Percentiles rank a stretch among this genome's conserved stretches.
phyloP scores from a whole-genome alignment of 1,284 basidiomycete genomes.

The Moesziomyces parantarcticus region DNA sequence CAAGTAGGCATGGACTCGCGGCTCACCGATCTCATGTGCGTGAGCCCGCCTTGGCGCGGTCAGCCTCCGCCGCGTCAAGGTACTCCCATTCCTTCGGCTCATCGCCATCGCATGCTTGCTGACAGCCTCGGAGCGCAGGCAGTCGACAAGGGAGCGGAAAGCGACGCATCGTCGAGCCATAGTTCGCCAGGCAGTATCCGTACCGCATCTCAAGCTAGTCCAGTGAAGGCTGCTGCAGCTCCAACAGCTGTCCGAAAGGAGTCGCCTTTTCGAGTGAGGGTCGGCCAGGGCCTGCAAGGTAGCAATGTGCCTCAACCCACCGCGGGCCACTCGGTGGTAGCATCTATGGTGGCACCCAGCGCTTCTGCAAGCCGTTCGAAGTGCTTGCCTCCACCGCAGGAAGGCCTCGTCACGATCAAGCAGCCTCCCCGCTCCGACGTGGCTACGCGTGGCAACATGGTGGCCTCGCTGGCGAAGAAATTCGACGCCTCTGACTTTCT shows the following conservation, averaged over 20 bases:
- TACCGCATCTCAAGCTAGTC: conserved; percentile 6
- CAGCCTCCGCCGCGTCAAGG: conserved; percentile 19
- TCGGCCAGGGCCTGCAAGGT: conserved; percentile 3
- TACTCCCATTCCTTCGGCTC: conserved; percentile 33
- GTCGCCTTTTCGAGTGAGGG: conserved; percentile 27
- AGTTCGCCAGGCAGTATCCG: conserved; percentile 15
- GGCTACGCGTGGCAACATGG: conserved; percentile 16
- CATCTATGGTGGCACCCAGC: conserved; percentile 16
- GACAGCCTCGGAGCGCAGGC: conserved; percentile 1
- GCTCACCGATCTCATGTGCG: conserved; percentile 43
- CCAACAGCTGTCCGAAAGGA: conserved; percentile 11
- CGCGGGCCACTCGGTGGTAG: conserved; percentile 12
- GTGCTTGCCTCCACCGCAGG: conserved; percentile 6
- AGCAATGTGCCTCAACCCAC: not conserved
- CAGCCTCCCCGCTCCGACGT: not conserved
- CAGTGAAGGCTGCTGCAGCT: not conserved
- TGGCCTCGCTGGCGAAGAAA: conserved; percentile 43
- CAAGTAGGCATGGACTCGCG: conserved; percentile 51
- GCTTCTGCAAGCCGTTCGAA: not conserved
- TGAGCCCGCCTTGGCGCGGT: conserved; percentile 39
- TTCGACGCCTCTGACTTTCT: conserved; percentile 36
- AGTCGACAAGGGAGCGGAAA: conserved; percentile 5
- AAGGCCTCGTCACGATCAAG: not conserved
- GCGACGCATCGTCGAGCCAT: conserved; percentile 13
- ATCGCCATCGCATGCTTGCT: conserved; percentile 23